Base-by-base conservation (phyloP, 2,329 filamentous ascomycete genomes). In the Xylariaceae sp. region DNA sequence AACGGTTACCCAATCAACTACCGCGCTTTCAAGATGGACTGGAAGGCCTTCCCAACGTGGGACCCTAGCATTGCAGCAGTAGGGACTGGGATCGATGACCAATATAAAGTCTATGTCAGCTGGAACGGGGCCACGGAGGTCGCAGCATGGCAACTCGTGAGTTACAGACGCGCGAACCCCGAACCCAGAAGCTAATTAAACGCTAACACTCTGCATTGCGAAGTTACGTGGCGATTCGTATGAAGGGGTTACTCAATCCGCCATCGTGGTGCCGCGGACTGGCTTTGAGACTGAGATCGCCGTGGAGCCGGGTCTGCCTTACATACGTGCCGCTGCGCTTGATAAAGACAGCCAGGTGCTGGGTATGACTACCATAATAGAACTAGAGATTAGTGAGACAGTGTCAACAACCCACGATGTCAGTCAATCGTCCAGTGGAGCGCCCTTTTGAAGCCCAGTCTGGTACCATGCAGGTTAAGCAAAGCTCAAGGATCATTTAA, bases 11-110 rank as follows among this genome's bases (percentile, higher is more conserved):
- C 45, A 6, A 51, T 48, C 16, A 50, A 57, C 15, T 74, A 74
- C 60, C 69, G 72, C 11, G 67, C 64, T 13, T 73, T 64, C 58
- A 71, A 71, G 44, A 66, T 62, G 48, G 50, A 65, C 23, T 73
- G 71, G 71, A 53, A 50, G 18, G 60, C 48, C 9, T 29, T 46
- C 41, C 62, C 62, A 23, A 42, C 35, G 9, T 61, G 60, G 58
- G 40, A 55, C 9, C 56, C 58, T n/a, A 43, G 40, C 8, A 56
- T 63, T 27, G 54, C 51, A 18, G 50, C 40, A 13, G 20, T 45
- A n/a, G 8, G 7, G 30, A 26, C 23, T 13, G 30, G 6, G 10
- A 29, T 8, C 2, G 29, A 42, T 26, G 48, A 42, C 11, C 9
- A 26, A 4, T 41, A 33, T 24, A 44, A 29, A 26, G 35, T 54